Percentiles rank a stretch among this genome's conserved stretches.
phyloP scores from a whole-genome alignment of 2,329 filamentous ascomycete species.

The Hypoxylon sp. region DNA sequence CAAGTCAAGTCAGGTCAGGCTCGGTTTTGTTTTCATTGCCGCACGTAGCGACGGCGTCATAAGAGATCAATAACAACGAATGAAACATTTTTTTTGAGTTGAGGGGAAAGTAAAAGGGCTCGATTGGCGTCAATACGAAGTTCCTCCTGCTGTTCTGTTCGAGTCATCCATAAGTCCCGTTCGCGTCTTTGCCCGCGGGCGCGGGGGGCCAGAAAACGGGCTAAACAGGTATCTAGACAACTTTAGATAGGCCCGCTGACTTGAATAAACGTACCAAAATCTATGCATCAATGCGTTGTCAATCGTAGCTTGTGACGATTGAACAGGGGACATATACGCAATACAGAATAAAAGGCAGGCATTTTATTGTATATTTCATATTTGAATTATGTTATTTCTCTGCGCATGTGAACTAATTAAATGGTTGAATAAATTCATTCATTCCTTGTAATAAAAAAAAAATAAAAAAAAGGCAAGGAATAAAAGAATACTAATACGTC shows the following conservation, averaged over 20 bases:
- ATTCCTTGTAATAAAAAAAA: too few relatives aligned
- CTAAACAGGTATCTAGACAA: constrained; percentile 14
- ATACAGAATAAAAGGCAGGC: constrained; percentile 1
- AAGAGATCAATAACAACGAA: too few relatives aligned
- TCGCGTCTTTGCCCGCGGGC: constrained; percentile 4
- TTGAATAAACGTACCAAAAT: constrained; percentile 27
- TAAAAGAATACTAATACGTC: too few relatives aligned
- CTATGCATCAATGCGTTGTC: constrained; percentile 38
- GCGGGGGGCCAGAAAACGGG: constrained; percentile 5
- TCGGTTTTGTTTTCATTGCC: too few relatives aligned
- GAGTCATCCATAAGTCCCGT: too few relatives aligned
- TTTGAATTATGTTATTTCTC: neutral
- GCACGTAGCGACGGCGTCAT: constrained; percentile 22
- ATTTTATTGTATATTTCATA: constrained; percentile 3
- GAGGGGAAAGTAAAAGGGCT: neutral
- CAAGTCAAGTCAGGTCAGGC: too few relatives aligned
- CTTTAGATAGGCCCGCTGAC: constrained; percentile 32
- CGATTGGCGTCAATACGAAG: constrained; percentile 34
- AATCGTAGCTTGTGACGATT: constrained; percentile 35
- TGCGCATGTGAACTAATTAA: too few relatives aligned
- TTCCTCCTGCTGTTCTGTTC: too few relatives aligned
- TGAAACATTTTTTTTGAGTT: too few relatives aligned
- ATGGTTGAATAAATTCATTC: too few relatives aligned
- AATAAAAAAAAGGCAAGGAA: too few relatives aligned
- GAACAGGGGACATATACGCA: constrained; percentile 21